Conservation (phyloP, 306 rosid genomes). For the Biancaea sappan region DNA sequence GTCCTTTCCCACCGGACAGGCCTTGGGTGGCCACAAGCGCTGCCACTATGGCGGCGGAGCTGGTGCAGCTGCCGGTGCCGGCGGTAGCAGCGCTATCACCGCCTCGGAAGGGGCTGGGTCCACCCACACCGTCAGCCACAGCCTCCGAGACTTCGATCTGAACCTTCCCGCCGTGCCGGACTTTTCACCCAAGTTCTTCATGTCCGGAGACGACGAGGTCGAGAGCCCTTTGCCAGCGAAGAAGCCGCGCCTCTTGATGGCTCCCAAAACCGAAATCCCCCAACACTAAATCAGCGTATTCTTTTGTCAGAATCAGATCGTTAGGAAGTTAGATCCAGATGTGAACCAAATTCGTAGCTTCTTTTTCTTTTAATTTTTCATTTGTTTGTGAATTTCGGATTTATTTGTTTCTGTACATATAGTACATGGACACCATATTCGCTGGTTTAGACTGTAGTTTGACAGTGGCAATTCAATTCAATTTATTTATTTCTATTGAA, state of each 20-base stretch:
- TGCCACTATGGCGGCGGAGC: constrained; percentile 92
- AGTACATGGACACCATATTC: constrained; percentile 27
- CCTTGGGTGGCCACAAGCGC: constrained; percentile 98
- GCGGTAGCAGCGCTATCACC: constrained; percentile 55
- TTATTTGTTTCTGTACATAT: constrained; percentile 46
- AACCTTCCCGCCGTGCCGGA: constrained; percentile 90
- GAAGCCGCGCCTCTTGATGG: constrained; percentile 58
- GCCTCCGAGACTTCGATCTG: constrained; percentile 76
- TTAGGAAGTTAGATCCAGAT: background rate
- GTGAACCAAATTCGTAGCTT: constrained; percentile 3
- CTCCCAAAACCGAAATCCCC: constrained; percentile 55
- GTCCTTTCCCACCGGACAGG: constrained; percentile 89
- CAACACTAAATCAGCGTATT: constrained; percentile 22
- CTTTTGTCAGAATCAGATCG: background rate
- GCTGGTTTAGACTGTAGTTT: constrained; percentile 27
- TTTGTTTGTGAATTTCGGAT: background rate
- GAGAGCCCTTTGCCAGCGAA: constrained; percentile 79
- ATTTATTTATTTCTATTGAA: constrained; percentile 34
- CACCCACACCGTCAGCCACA: constrained; percentile 54
- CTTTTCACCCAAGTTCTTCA: constrained; percentile 42
- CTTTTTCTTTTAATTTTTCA: background rate
- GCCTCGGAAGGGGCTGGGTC: constrained; percentile 90
- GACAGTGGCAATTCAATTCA: constrained; percentile 38
- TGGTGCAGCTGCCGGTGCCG: constrained; percentile 14
- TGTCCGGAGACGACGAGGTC: constrained; percentile 78